Conservation (phyloP, 139 green algal species). For the Haematococcus sp. region DNA sequence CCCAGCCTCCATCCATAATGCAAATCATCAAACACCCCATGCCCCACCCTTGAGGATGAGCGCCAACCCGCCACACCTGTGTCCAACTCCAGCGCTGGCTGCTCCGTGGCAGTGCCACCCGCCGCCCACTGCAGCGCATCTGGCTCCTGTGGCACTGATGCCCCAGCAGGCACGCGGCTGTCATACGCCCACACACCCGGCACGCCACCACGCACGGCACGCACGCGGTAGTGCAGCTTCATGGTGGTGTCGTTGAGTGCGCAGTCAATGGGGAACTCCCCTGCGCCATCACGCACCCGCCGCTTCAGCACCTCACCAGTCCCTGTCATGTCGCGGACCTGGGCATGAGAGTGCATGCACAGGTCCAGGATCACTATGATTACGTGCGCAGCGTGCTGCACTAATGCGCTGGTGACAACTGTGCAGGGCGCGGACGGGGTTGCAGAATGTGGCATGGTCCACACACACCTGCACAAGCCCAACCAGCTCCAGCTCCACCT, state of each 20-base stretch:
- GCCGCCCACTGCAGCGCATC: background rate
- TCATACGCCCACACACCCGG: no score
- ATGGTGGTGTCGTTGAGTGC: slow-evolving; percentile 77
- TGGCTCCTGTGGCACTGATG: background rate
- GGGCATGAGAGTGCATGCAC: background rate
- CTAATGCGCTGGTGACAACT: no score
- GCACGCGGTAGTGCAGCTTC: slow-evolving; percentile 54
- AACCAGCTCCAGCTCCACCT: slow-evolving; percentile 55
- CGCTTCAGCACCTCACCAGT: slow-evolving; percentile 71
- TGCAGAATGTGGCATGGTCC: no score
- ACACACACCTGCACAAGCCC: slow-evolving; percentile 52
- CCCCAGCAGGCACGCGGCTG: background rate
- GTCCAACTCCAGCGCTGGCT: slow-evolving; percentile 35
- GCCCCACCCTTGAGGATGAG: no score
- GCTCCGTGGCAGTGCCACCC: background rate
- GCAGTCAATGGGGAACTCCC: slow-evolving; percentile 83
- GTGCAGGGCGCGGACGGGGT: no score
- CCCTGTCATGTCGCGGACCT: slow-evolving; percentile 80
- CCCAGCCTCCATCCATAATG: no score
- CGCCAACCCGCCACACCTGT: slow-evolving; percentile 32
- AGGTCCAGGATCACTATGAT: no score
- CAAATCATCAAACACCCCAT: no score
- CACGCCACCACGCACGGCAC: background rate
- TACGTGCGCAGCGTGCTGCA: no score
- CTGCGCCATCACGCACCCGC: slow-evolving; percentile 54